phyloP scores from a whole-genome alignment of 2,329 filamentous ascomycete genomes.

The Aspergillus sp. region DNA sequence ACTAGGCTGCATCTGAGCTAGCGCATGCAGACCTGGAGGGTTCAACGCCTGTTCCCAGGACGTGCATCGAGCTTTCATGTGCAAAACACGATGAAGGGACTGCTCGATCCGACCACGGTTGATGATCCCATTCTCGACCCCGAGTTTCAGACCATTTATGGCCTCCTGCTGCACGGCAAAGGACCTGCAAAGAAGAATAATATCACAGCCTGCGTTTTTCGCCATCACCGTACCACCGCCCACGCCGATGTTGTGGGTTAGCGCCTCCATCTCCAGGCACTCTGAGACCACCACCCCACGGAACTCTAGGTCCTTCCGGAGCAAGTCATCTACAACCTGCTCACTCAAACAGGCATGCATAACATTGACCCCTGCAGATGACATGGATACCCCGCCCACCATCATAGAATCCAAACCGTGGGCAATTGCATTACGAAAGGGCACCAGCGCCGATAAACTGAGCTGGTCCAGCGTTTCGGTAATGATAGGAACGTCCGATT shows the following conservation, averaged over 20 bases:
- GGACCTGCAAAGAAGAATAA: constrained; percentile 80
- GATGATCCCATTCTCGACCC: constrained; percentile 85
- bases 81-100: constrained; percentile 70
- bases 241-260: constrained; percentile 94
- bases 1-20: constrained; percentile 73
- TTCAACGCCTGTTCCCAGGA: constrained; percentile 90
- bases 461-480: constrained; percentile 90
- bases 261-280: constrained; percentile 91
- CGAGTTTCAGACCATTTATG: constrained; percentile 79
- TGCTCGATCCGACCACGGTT: constrained; percentile 70
- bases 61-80: constrained; percentile 76
- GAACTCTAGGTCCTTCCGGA: constrained; percentile 84
- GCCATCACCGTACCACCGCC: constrained; percentile 97
- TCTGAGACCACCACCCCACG: constrained; percentile 90
- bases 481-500: constrained; percentile 87
- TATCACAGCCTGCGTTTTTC: constrained; percentile 88
- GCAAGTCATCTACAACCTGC: constrained; percentile 82
- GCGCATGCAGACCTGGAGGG: constrained; percentile 67
- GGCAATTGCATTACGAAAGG: constrained; percentile 82
- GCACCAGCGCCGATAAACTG: constrained; percentile 82
- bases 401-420: constrained; percentile 91
- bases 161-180: constrained; percentile 87
- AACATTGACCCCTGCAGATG: constrained; percentile 84
- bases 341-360: constrained; percentile 92
- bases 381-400: constrained; percentile 88